These are phyloP conservation scores for Solanum commersonii DNA, from an alignment of 257 asterid genomes.

Conservation along the genomic window DNA sequence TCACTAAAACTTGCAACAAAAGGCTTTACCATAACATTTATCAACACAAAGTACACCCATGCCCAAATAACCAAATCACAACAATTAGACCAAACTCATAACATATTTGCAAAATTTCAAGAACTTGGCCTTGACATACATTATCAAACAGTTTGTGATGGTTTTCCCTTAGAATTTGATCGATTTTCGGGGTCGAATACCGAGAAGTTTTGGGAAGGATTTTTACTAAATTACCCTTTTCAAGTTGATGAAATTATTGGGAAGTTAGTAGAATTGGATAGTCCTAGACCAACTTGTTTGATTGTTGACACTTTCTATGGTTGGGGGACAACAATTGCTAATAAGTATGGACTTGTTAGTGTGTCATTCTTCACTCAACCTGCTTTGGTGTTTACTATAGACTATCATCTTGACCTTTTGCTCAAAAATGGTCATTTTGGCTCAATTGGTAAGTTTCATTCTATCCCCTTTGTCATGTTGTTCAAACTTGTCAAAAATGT, in stretches of 20 bases:
- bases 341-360: conserved; percentile 24
- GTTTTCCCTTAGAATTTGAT: conserved; percentile 33
- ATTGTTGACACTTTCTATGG: conserved; percentile 38
- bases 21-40: background rate
- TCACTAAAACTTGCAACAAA: conserved; percentile 11
- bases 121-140: conserved; percentile 41
- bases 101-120: conserved; percentile 22
- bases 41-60: background rate
- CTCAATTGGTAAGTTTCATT: conserved; percentile 9
- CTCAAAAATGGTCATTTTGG: conserved; percentile 29
- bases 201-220: background rate
- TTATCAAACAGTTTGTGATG: conserved; percentile 36
- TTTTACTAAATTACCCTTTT: conserved; percentile 17
- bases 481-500: too few species aligned
- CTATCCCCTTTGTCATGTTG: background rate
- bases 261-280: conserved; percentile 4
- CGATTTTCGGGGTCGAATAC: conserved; percentile 4
- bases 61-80: conserved; percentile 2
- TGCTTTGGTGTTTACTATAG: conserved; percentile 28
- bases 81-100: background rate
- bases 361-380: conserved; percentile 50
- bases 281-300: conserved; percentile 18
- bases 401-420: conserved; percentile 34
- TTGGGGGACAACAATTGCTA: conserved; percentile 33
- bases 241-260: conserved; percentile 36